Base-by-base conservation (phyloP, 352 stramenopile species). In the Phytophthora sp. region DNA sequence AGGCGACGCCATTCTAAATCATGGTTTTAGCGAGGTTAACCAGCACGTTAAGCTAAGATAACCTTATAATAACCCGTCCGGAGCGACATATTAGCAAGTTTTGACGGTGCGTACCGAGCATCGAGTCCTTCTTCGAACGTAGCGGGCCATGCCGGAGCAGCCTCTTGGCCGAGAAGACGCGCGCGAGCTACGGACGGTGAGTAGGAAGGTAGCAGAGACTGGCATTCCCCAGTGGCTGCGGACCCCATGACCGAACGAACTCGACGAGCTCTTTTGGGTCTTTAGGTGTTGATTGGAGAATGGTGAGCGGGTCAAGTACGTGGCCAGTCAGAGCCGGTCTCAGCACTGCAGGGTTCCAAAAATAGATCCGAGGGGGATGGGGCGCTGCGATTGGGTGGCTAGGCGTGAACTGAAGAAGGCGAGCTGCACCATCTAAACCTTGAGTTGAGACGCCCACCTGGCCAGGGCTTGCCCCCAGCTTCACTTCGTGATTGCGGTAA, bases 71-170 rank as follows among this genome's bases (percentile, higher is more conserved):
- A 44, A 16, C 15, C 8, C 4, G 11, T 16, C 11, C 2, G n/a
- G n/a, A n/a, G 41, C 41, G 27, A n/a, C 41, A 26, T 7, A 44
- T 44, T 21, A 51, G 11, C 9, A 23, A 36, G 23, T 13, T 20
- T 27, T 29, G 23, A 5, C 35, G 45, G 26, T 29, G 39, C 69
- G 30, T 75, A 89, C 79, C 71, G 73, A 21, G 67, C 66, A 20
- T 87, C 75, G n/a, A 90, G 73, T 36, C 86, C 86, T 23, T 88
- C 72, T 30, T 91, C 82, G 42, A 91, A 94, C 11, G 86, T 94
- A n/a, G 82, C 57, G 16, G 86, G 86, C 86, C 86, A 94, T 9
- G 74, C 69, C 1, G 73, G 50, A 11, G 65, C 66, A 35, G 77
- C 69, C 13, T 74, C 71, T 36, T 79, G 63, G 18, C 64, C 57